These are phyloP conservation scores for Alternaria ventricosa DNA, from an alignment of 2,329 filamentous ascomycete species.

Conservation along the genomic window DNA sequence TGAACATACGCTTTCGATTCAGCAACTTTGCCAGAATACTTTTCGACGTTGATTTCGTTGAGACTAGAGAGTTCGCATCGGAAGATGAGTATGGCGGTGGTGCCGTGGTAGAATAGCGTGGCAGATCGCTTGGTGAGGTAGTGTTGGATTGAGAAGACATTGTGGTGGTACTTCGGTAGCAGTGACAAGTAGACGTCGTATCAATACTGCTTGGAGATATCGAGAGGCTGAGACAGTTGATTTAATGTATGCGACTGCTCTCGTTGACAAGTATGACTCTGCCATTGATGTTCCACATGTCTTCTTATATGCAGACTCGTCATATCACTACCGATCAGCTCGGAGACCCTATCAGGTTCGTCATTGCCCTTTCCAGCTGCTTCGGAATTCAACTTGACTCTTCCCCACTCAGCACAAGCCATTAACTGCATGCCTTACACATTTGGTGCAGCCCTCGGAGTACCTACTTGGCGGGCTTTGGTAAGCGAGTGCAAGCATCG, in stretches of 20 bases:
- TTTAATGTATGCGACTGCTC: not conserved
- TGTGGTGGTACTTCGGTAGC: not conserved
- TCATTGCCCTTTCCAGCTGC: not conserved
- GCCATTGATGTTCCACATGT: not conserved
- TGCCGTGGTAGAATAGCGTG: constrained; percentile 4
- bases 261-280: not conserved
- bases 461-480: not conserved
- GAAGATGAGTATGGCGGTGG: constrained; percentile 18
- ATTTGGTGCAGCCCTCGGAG: not conserved
- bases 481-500: not conserved
- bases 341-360: not conserved
- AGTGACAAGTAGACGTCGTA: not conserved
- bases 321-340: not conserved
- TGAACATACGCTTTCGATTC: constrained; percentile 15
- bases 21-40: constrained; percentile 20
- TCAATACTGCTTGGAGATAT: not conserved
- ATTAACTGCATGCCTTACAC: not conserved
- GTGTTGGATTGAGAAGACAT: constrained; percentile 7
- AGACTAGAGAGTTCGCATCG: constrained; percentile 12
- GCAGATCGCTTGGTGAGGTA: not conserved
- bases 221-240: not conserved
- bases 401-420: not conserved
- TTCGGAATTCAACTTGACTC: not conserved
- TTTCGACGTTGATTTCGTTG: constrained; percentile 21
- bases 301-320: not conserved